Evolutionary conservation across 805 yeast species (phyloP).

Genomic region (Priceomyces castillae): DNA sequence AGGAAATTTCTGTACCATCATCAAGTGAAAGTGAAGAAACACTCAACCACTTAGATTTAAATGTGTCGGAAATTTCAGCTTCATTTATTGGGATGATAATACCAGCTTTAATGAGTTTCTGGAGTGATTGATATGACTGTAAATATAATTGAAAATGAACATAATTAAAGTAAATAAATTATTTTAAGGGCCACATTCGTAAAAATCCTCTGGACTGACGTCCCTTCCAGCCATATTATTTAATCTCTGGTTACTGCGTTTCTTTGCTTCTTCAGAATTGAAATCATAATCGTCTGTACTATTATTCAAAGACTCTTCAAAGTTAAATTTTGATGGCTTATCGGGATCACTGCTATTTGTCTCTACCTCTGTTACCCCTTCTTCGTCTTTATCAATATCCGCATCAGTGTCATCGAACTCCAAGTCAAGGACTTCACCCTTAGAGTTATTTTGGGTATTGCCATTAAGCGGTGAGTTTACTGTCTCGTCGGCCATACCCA

Average conservation of each 20-base stretch:
- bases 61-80: constrained; percentile 13
- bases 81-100: constrained; percentile 25
- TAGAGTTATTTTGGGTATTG: neutral
- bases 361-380: constrained; percentile 4
- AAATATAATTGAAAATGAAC: constrained; percentile 1
- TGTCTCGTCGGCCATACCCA: neutral
- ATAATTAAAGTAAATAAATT: neutral
- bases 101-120: constrained; percentile 24
- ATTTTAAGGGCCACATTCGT: constrained; percentile 5
- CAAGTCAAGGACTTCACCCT: neutral
- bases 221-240: constrained; percentile 4
- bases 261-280: constrained; percentile 1
- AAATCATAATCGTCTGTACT: constrained; percentile 4
- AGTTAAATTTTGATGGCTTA: neutral
- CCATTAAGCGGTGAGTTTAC: neutral
- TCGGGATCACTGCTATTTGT: neutral
- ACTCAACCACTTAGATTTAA: constrained; percentile 5
- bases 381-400: constrained; percentile 5
- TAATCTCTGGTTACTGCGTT: neutral
- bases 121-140: constrained; percentile 12
- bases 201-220: constrained; percentile 7
- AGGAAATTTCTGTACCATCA: constrained; percentile 3
- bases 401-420: constrained; percentile 1
- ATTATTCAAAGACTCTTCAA: neutral
- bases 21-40: constrained; percentile 10